Percentiles rank a stretch among this genome's conserved stretches.
phyloP scores from a whole-genome alignment of 140 eudicot genomes.

The Bidens hawaiensis region DNA sequence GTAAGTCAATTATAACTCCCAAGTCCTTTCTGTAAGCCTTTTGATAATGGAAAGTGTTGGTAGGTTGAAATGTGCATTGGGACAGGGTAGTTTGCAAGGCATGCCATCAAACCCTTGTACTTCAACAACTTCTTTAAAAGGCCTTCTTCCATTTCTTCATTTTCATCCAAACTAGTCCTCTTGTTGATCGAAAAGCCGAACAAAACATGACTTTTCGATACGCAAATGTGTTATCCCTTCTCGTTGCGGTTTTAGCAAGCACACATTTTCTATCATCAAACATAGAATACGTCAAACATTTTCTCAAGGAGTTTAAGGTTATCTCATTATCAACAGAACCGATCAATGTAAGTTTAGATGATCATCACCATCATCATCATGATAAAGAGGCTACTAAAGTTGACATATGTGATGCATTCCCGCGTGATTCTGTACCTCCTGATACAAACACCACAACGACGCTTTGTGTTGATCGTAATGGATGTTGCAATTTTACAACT shows the following conservation, averaged over 20 bases:
- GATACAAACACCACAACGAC: constrained; percentile 70
- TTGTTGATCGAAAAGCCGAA: not conserved
- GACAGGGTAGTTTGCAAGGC: constrained; percentile 88
- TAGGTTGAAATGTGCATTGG: too few relatives aligned
- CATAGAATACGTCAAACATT: constrained; percentile 12
- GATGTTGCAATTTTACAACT: constrained; percentile 87
- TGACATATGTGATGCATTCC: constrained; percentile 67
- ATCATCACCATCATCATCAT: constrained; percentile 31
- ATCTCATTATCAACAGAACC: not conserved
- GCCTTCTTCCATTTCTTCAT: constrained; percentile 15
- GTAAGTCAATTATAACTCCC: constrained; percentile 11
- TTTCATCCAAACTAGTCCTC: constrained; percentile 11
- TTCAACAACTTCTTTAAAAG: constrained; percentile 51
- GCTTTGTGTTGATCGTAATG: constrained; percentile 75
- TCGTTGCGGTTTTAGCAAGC: constrained; percentile 45
- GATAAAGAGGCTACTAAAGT: constrained; percentile 19
- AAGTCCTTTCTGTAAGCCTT: constrained; percentile 1
- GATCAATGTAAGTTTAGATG: constrained; percentile 17
- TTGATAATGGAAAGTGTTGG: constrained; percentile 7
- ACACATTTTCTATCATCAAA: constrained; percentile 36
- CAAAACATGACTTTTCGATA: constrained; percentile 38
- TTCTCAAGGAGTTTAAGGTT: constrained; percentile 13
- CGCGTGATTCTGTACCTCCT: constrained; percentile 62
- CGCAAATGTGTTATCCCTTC: constrained; percentile 22
- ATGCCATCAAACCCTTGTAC: constrained; percentile 67